Percentiles rank a stretch among this genome's conserved stretches.
Evolutionary conservation across 345 rosid species (phyloP).

Genomic region (Rhodamnia rubescens): DNA sequence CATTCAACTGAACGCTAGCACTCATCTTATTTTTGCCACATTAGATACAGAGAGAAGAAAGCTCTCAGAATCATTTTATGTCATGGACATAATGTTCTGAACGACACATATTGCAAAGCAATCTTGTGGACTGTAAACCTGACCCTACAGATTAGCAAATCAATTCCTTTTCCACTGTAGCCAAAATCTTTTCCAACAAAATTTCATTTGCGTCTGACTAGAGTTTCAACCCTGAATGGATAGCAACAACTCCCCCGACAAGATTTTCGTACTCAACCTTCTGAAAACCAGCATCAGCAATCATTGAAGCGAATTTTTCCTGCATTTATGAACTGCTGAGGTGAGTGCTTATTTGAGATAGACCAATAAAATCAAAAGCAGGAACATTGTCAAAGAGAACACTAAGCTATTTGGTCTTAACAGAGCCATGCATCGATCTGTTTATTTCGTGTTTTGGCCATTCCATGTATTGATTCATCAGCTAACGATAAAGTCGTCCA

Average conservation of each 20-base stretch:
- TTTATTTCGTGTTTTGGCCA: neutral
- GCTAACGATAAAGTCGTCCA: neutral
- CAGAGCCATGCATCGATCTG: neutral
- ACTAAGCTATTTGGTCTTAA: neutral
- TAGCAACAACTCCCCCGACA: constrained; percentile 62
- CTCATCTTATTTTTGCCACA: neutral
- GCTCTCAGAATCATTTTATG: neutral
- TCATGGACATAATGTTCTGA: neutral
- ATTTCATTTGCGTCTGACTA: constrained; percentile 6
- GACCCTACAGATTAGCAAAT: neutral
- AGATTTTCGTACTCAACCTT: constrained; percentile 93
- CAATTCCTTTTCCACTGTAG: neutral
- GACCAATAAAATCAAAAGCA: neutral
- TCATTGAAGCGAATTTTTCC: constrained; percentile 85
- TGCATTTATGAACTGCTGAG: constrained; percentile 10
- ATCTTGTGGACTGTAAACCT: neutral
- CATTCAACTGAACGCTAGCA: neutral
- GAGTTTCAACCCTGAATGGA: constrained; percentile 69
- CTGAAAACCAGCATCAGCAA: constrained; percentile 84
- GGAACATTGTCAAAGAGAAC: neutral
- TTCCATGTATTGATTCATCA: neutral
- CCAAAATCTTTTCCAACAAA: neutral
- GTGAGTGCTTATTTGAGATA: neutral
- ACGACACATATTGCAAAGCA: neutral
- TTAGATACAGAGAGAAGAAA: neutral